A percentile compares a stretch with the other conserved stretches of the same genome.
These are phyloP conservation scores for Pyracantha coccinea DNA, from an alignment of 331 rosid species.

Conservation along the genomic window DNA sequence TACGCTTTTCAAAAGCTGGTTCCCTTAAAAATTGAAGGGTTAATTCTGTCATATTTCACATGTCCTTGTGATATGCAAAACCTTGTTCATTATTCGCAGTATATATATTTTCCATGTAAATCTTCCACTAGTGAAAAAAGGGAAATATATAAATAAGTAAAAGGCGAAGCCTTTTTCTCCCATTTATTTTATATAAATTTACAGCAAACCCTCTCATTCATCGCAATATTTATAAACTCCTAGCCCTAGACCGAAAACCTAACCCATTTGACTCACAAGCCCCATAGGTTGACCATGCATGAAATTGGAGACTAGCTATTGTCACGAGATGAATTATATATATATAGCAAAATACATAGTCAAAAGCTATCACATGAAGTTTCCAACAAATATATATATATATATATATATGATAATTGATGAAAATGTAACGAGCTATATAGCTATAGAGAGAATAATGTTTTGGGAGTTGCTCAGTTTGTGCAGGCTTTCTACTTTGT, in stretches of 20 bases:
- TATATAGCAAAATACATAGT: neutral
- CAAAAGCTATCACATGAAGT: slow-evolving; percentile 12
- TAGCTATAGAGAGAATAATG: slow-evolving; percentile 12
- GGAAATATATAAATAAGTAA: neutral
- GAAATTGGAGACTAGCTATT: neutral
- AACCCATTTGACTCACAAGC: neutral
- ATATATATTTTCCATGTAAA: neutral
- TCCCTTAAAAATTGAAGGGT: slow-evolving; percentile 41
- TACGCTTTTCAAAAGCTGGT: slow-evolving; percentile 49
- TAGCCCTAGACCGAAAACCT: slow-evolving; percentile 1
- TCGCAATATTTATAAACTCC: neutral
- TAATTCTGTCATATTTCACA: slow-evolving; percentile 45
- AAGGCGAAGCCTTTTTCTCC: neutral
- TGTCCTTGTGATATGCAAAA: slow-evolving; percentile 26
- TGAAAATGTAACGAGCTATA: neutral
- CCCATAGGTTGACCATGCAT: neutral
- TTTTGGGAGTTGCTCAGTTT: slow-evolving; percentile 7
- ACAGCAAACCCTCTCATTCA: neutral
- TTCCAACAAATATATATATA: neutral
- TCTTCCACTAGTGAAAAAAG: neutral
- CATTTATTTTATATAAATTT: neutral
- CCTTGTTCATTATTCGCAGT: neutral
- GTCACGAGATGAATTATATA: neutral
- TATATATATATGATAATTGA: neutral
- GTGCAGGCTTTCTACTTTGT: slow-evolving; percentile 43